Evolutionary conservation across 352 stramenopile genomes (phyloP).

Genomic region (Globisporangium splendens): DNA sequence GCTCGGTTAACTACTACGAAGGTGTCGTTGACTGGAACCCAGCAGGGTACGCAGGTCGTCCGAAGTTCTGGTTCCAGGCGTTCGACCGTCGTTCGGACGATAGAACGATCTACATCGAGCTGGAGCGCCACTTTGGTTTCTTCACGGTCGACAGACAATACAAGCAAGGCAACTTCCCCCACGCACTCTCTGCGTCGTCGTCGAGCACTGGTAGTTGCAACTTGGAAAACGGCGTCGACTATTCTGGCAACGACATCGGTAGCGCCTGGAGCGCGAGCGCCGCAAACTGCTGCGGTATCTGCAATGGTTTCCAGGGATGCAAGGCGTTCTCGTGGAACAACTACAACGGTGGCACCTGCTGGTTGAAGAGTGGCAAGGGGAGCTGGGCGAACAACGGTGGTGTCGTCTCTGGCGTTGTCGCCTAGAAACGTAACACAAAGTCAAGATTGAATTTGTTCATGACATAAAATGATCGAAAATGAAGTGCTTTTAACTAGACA

Average conservation of each 20-base stretch:
- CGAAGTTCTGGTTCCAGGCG: slow-evolving; percentile 36
- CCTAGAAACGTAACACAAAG: too few species aligned
- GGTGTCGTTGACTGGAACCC: slow-evolving; percentile 25
- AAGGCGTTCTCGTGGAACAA: slow-evolving; percentile 49
- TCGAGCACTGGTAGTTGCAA: slow-evolving; percentile 12
- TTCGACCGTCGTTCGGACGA: slow-evolving; percentile 32
- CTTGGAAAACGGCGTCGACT: slow-evolving; percentile 23
- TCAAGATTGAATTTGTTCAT: too few species aligned
- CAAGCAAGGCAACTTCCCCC: slow-evolving; percentile 22
- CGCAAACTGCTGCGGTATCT: slow-evolving; percentile 24
- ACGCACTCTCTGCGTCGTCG: background rate
- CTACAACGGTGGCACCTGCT: slow-evolving; percentile 51
- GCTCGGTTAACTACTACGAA: slow-evolving; percentile 26
- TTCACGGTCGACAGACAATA: slow-evolving; percentile 16
- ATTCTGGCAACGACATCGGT: slow-evolving; percentile 22
- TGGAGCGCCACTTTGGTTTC: slow-evolving; percentile 31
- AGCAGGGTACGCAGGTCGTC: slow-evolving; percentile 2
- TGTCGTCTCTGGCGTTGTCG: background rate
- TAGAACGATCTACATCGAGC: slow-evolving; percentile 8
- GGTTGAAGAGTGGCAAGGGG: slow-evolving; percentile 36
- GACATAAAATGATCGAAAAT: too few species aligned
- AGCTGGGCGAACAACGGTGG: background rate
- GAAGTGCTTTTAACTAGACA: too few species aligned
- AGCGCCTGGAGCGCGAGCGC: slow-evolving; percentile 10
- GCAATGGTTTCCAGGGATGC: slow-evolving; percentile 25